Base-by-base conservation (phyloP, 2,329 filamentous ascomycete genomes). In the Diplocarpon rosae region DNA sequence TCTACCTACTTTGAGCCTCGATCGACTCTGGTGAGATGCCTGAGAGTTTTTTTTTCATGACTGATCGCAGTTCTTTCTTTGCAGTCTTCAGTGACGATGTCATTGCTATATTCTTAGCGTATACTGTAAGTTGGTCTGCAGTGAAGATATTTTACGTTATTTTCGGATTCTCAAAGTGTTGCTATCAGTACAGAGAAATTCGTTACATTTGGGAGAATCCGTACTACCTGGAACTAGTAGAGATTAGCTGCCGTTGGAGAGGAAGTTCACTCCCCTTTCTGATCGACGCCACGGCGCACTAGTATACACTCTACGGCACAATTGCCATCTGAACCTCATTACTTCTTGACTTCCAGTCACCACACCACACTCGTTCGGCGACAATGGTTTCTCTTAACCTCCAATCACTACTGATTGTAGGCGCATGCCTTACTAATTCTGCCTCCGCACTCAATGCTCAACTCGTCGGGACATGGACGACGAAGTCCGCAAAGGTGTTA, bases 1-100 rank as follows among this genome's bases (percentile, higher is more conserved):
- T 24, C 35, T 51, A 56, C 78, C 63, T 69, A 88, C 88, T 92
- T 69, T 95, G 88, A 35, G 65, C 62, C 43, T 66, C 62, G 43
- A 87, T 69, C 12, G 76, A 72, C 17, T 84, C 75, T n/a, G 72
- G 66, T 1, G 78, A 64, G 38, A 94, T 60, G 7, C 61, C 63
- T 15, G 75, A 71, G 15, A 95, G 71, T 28, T 71, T 71, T 52
- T 74, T 67, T 60, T 82, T 88, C 67, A 94, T 82, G 42, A 74
- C 66, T 50, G 70, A 71, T 46, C 89, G 75, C 49, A 95, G 69
- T 56, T 85, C 80, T 60, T 83, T 80, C 67, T 95, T 95, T 36
- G 83, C 79, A 46, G 73, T 69, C 52, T 72, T 72, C 44, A 88
- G 65, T 41, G 43, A 42, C 39, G 56, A 51, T 37, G 53, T 49